Base-by-base conservation (phyloP, 331 rosid species). In the Erythrophleum ivorense region DNA sequence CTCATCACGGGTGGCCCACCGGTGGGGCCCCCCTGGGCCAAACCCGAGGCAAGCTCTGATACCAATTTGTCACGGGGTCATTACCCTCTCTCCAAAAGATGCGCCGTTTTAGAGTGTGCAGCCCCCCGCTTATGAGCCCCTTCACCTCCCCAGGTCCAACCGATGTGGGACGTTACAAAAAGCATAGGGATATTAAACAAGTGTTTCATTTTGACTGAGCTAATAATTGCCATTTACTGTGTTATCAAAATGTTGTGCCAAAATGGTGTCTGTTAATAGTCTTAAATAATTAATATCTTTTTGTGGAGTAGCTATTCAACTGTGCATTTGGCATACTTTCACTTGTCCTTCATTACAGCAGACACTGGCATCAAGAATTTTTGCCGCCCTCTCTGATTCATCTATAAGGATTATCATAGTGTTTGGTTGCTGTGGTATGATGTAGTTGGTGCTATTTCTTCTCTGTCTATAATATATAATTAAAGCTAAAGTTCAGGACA, bases 291-390 rank as follows among this genome's bases (percentile, higher is more conserved):
- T 79, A 16, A 31, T 66, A 71, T 80, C 74, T 19, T 48, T 46
- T 21, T 3, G 15, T 36, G 43, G 46, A 60, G 78, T 49, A 80
- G 73, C 64, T 72, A 60, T n/a, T 70, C 64, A n/a, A 80, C 66
- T 19, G 15, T 19, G 58, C 34, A 40, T 64, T 40, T 57, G 52
- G 81, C 52, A 36, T 73, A 33, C 40, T 36, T 52, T 59, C 50
- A 52, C 31, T 69, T 36, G 70, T 59, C 58, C 43, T 38, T 38
- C 54, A 45, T 68, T 43, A 24, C 33, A 64, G 66, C 60, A 77
- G 62, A 43, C 41, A 72, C 3, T 73, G 31, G 69, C 21, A 9
- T 1, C 57, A 16, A n/a, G 41, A 3, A 7, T 18, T 54, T 62
- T 63, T 43, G 46, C 19, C 54, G 2, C 29, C 31, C 60, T 8